A percentile compares a stretch with the other conserved stretches of the same genome.
Conservation (phyloP, 2,329 filamentous ascomycete genomes). For the Pestalotiopsis sp. region DNA sequence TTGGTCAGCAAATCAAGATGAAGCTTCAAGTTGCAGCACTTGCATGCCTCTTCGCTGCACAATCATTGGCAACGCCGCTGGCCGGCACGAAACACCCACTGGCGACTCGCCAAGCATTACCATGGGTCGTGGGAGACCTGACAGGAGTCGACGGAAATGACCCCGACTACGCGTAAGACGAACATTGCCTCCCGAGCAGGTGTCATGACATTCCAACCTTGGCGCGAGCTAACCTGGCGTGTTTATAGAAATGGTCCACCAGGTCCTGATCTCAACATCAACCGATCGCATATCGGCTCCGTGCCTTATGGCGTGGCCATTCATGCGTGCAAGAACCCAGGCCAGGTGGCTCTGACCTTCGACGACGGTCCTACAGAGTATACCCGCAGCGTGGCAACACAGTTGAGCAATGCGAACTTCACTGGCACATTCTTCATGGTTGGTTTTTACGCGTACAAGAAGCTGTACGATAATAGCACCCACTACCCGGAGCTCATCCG, state of each 20-base stretch:
- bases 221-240: not conserved
- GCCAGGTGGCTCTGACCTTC: conserved; percentile 38
- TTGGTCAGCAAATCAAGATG: not conserved
- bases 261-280: not conserved
- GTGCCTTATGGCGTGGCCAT: conserved; percentile 37
- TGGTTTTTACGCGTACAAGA: conserved; percentile 31
- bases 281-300: conserved; percentile 18
- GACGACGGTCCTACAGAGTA: conserved; percentile 40
- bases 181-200: not conserved
- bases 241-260: not conserved
- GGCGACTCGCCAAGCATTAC: not conserved
- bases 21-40: not conserved
- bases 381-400: conserved; percentile 36
- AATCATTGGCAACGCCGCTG: not conserved
- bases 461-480: conserved; percentile 41
- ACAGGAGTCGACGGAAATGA: not conserved
- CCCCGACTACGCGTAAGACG: not conserved
- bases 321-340: conserved; percentile 28
- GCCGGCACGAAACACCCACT: not conserved
- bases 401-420: conserved; percentile 32
- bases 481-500: conserved; percentile 45
- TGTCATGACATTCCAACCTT: not conserved
- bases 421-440: conserved; percentile 41
- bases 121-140: not conserved
- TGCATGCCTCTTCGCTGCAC: not conserved